Conservation (phyloP, 1,139 yeast species). For the Eremothecium sinecaudum region DNA sequence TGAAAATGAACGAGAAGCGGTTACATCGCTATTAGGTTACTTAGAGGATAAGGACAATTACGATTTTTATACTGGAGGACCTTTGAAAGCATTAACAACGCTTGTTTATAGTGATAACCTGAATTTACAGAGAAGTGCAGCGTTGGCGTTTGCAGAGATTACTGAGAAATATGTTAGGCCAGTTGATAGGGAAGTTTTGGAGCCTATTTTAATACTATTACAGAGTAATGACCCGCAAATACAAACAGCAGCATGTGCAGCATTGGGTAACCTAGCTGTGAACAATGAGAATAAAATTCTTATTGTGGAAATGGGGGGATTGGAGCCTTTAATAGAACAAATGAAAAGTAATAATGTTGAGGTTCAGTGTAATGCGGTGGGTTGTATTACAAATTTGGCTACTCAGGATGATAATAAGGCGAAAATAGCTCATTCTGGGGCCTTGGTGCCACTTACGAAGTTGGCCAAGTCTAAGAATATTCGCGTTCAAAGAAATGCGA, state of each 20-base stretch:
- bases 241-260: slow-evolving; percentile 98
- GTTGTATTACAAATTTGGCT: slow-evolving; percentile 94
- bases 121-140: slow-evolving; percentile 94
- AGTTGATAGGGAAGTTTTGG: slow-evolving; percentile 82
- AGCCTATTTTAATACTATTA: slow-evolving; percentile 79
- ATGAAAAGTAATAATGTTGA: slow-evolving; percentile 97
- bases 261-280: slow-evolving; percentile 92
- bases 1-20: slow-evolving; percentile 96
- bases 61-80: slow-evolving; percentile 88
- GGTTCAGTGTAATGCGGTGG: slow-evolving; percentile 98
- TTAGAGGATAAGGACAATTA: slow-evolving; percentile 59
- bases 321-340: slow-evolving; percentile 90
- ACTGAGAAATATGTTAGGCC: slow-evolving; percentile 93
- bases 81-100: slow-evolving; percentile 80
- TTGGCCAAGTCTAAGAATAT: slow-evolving; percentile 89
- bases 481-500: slow-evolving; percentile 95
- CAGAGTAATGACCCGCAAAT: slow-evolving; percentile 89
- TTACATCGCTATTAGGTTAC: slow-evolving; percentile 77
- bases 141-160: slow-evolving; percentile 95
- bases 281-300: slow-evolving; percentile 87
- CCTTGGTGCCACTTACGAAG: slow-evolving; percentile 84
- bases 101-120: slow-evolving; percentile 90
- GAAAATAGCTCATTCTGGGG: slow-evolving; percentile 95
- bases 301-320: slow-evolving; percentile 96
- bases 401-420: slow-evolving; percentile 97